Percentiles rank a stretch among this genome's conserved stretches.
Conservation (phyloP, 176 grass and related monocot genomes). For the Bonia amplexicaulis region DNA sequence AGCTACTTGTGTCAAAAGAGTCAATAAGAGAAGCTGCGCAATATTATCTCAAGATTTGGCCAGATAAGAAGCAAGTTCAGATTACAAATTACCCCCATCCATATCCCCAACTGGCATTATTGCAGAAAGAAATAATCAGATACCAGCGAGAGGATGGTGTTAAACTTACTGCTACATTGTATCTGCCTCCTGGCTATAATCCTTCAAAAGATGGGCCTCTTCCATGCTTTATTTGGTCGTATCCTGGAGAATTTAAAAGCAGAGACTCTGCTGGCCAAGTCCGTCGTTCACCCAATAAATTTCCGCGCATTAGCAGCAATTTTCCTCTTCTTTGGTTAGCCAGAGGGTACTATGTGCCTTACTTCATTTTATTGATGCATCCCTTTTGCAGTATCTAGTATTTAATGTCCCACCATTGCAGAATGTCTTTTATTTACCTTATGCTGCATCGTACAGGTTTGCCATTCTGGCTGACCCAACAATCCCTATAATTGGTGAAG, state of each 20-base stretch:
- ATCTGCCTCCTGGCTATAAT: constrained; percentile 65
- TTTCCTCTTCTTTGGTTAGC: constrained; percentile 90
- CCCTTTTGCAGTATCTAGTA: background rate
- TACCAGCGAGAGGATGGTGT: constrained; percentile 75
- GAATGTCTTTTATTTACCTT: background rate
- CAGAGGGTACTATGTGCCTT: constrained; percentile 56
- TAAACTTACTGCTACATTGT: constrained; percentile 79
- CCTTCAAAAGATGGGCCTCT: constrained; percentile 64
- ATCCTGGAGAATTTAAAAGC: constrained; percentile 91
- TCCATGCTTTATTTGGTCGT: constrained; percentile 79
- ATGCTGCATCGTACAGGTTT: constrained; percentile 46
- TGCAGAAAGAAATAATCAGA: constrained; percentile 86
- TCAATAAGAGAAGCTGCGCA: constrained; percentile 76
- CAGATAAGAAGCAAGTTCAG: constrained; percentile 59
- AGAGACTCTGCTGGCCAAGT: constrained; percentile 89
- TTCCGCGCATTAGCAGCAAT: constrained; percentile 57
- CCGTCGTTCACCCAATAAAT: constrained; percentile 74
- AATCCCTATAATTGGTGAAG: constrained; percentile 87
- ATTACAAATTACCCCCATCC: constrained; percentile 88
- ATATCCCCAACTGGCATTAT: constrained; percentile 61
- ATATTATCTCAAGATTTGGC: constrained; percentile 67
- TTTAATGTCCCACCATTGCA: background rate
- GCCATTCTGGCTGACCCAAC: constrained; percentile 76
- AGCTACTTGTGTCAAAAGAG: constrained; percentile 74
- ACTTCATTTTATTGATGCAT: constrained; percentile 16